Percentiles rank a stretch among this genome's conserved stretches.
These are phyloP conservation scores for Selaginella moellendorffii DNA, from an alignment of 75 land plant genomes.

Conservation along the genomic window DNA sequence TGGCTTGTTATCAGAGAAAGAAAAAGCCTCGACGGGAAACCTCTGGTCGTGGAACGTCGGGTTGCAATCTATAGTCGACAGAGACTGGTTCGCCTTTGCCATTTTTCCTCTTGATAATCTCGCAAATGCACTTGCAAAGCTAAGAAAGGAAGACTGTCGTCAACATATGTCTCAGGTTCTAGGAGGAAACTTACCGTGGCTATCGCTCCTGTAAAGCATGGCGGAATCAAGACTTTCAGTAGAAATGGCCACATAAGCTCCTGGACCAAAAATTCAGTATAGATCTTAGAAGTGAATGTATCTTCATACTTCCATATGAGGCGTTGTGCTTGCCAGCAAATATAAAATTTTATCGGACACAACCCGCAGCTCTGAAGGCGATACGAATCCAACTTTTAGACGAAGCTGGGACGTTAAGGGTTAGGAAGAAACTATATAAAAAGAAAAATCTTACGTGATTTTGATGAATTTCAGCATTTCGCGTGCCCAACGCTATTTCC, in stretches of 20 bases:
- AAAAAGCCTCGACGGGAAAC: no score
- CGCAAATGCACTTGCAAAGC: slow-evolving; percentile 90
- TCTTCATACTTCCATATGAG: slow-evolving; percentile 20
- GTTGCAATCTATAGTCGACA: slow-evolving; percentile 32
- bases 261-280: slow-evolving; percentile 27
- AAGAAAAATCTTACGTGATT: not conserved
- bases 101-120: slow-evolving; percentile 42
- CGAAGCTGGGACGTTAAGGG: no score
- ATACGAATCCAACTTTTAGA: slow-evolving; percentile 45
- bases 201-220: slow-evolving; percentile 66
- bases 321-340: slow-evolving; percentile 67
- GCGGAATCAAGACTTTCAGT: slow-evolving; percentile 62
- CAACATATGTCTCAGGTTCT: not conserved
- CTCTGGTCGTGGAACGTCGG: slow-evolving; percentile 71
- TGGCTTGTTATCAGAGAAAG: not conserved
- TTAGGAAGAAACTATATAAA: no score
- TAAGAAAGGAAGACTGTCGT: slow-evolving; percentile 14
- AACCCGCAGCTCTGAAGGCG: slow-evolving; percentile 50
- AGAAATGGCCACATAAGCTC: slow-evolving; percentile 86
- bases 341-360: slow-evolving; percentile 80
- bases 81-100: slow-evolving; percentile 22
- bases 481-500: slow-evolving; percentile 17
- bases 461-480: not conserved
- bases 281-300: not conserved
- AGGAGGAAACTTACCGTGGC: slow-evolving; percentile 48